These are phyloP conservation scores for Rhododendron mucronatum DNA, from an alignment of 148 eudicot genomes.

Conservation along the genomic window DNA sequence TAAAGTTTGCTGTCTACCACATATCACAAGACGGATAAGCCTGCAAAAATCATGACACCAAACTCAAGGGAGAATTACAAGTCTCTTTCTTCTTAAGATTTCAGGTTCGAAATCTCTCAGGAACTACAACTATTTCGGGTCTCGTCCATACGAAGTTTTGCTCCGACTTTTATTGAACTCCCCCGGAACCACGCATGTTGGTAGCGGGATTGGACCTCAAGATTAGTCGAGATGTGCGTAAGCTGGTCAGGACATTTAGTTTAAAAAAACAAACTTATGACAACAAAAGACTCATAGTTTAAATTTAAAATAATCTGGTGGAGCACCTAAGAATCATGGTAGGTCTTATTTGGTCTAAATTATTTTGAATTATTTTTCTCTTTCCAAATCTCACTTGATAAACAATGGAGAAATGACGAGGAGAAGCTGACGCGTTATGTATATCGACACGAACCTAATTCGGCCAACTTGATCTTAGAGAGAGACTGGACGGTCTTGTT, in stretches of 20 bases:
- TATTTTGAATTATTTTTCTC: not conserved
- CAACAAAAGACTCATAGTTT: not conserved
- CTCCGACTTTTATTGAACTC: no score
- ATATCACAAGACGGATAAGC: not conserved
- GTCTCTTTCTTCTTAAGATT: not conserved
- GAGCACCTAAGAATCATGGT: not conserved
- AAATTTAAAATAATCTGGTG: no score
- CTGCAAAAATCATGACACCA: not conserved
- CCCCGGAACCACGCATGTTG: no score
- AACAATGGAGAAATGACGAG: conserved; percentile 2
- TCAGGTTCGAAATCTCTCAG: no score
- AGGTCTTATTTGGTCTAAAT: not conserved
- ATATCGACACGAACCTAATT: not conserved
- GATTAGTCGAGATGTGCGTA: no score
- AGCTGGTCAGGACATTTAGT: no score
- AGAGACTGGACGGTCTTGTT: not conserved
- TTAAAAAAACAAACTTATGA: no score
- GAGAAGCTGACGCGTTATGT: not conserved
- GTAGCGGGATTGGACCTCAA: no score
- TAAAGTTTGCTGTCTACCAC: not conserved
- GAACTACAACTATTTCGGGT: not conserved
- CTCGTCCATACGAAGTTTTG: no score
- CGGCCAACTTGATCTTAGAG: not conserved
- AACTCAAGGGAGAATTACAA: not conserved
- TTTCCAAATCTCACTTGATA: not conserved